Evolutionary conservation across 2,329 filamentous ascomycete genomes (phyloP), one percentile per base, ranked within the genome.

Genomic region (Orbilia blumenaviensis): DNA sequence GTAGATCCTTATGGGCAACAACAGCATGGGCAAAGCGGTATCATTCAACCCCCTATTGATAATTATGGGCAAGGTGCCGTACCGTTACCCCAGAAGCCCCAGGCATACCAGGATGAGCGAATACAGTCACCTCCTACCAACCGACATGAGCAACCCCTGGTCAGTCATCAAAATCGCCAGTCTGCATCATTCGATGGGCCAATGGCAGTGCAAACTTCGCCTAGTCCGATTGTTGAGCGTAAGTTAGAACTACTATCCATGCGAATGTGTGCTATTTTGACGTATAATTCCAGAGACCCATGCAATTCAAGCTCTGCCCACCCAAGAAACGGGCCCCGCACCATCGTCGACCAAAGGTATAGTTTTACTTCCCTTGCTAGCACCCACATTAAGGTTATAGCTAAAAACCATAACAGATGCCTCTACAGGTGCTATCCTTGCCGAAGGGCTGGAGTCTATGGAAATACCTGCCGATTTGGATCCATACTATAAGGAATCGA

Each of bases 401-500:
- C 41, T 75, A 64, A 58, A 5, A 54, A 21, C 14, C 10, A 21
- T 10, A 6, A 7, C 36, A 76, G 64, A 58, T 27, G 29, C 46
- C 12, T 14, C 23, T 2, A 23, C 16, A 1, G 27, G 16, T 7
- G 52, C 50, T 3, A 32, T n/a, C 9, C 38, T 50, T 23, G 36
- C 18, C 5, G 64, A 48, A 21, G 72, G 58, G 16, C 32, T 69
- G 18, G 72, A 76, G 32, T 46, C 41, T 12, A 69, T 76, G 29
- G 58, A 64, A 41, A 77, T 77, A n/a, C 73, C 73, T n/a, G 32
- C 52, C 10, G 66, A 73, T 27, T 64, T 80, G 3, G 79, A 80
- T 8, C 48, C 68, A 9, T 80, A 79, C 60, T 80, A 80, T 29
- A 71, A 74, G 5, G 78, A 80, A 36, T 79, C 79, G 3, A 78